Percentiles rank a stretch among this genome's conserved stretches.
Conservation (phyloP, 441 rosid genomes). For the Erodium trifolium region DNA sequence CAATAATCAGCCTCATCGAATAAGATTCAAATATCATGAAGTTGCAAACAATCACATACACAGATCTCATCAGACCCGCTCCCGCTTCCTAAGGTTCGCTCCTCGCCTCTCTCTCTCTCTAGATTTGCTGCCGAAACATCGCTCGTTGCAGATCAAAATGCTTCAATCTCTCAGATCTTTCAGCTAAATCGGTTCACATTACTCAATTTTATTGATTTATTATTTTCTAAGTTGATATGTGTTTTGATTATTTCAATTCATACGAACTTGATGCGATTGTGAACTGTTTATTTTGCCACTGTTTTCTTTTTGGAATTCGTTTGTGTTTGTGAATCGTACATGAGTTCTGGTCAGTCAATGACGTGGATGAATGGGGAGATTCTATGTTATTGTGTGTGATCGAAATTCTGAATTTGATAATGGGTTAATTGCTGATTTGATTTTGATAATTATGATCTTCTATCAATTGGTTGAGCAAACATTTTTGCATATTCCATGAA, state of each 20-base stretch:
- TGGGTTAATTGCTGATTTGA: too few species aligned
- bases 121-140: neutral
- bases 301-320: too few species aligned
- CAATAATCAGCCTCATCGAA: too few species aligned
- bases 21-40: too few species aligned
- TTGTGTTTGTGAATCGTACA: too few species aligned
- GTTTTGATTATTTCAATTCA: neutral
- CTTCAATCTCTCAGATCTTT: neutral
- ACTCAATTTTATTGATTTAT: too few species aligned
- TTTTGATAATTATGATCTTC: neutral
- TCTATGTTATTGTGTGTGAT: too few species aligned
- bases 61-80: neutral
- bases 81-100: slow-evolving; percentile 12
- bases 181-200: neutral
- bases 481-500: too few species aligned
- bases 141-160: neutral
- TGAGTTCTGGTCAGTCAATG: too few species aligned
- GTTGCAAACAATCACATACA: too few species aligned
- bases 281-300: neutral
- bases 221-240: too few species aligned
- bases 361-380: neutral
- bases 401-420: too few species aligned
- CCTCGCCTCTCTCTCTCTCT: neutral
- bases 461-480: neutral
- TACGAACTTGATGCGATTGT: neutral